phyloP scores from a whole-genome alignment of 108 stramenopile species.

The Skeletonema tropicum region DNA sequence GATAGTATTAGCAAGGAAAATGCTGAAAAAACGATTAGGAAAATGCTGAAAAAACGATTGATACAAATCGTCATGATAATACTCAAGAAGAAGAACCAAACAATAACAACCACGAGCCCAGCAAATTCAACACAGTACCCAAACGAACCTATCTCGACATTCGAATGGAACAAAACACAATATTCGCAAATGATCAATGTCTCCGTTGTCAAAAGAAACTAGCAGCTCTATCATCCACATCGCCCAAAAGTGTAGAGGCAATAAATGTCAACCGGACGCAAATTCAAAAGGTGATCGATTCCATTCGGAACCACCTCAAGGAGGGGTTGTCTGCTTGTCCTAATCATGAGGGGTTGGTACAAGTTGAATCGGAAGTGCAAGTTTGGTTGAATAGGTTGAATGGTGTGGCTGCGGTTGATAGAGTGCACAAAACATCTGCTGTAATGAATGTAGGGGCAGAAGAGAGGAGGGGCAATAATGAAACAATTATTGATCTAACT shows the following conservation, averaged over 20 bases:
- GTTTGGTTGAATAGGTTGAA: constrained; percentile 4
- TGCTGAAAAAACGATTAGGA: too few species aligned
- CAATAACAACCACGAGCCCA: not conserved
- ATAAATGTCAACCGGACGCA: not conserved
- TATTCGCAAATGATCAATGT: constrained; percentile 34
- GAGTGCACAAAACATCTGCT: not conserved
- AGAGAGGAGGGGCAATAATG: not conserved
- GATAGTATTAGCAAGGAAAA: not conserved
- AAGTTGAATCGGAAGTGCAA: constrained; percentile 12
- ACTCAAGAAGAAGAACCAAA: not conserved
- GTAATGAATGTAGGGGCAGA: not conserved
- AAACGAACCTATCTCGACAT: constrained; percentile 35
- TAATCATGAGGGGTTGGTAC: constrained; percentile 25
- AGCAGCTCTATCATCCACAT: not conserved
- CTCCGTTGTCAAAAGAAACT: constrained; percentile 9
- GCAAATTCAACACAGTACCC: constrained; percentile 17
- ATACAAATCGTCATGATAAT: not conserved
- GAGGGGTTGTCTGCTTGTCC: constrained; percentile 48
- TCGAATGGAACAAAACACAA: constrained; percentile 38
- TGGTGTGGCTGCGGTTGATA: not conserved
- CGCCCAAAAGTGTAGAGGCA: not conserved
- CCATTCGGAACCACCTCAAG: constrained; percentile 9
- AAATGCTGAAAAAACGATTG: too few species aligned
- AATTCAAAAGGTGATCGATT: constrained; percentile 10
- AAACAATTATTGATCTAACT: not conserved